Evolutionary conservation across 2,329 filamentous ascomycete species (phyloP), one percentile per base, ranked within the genome.

Genomic region (Camillea tinctor): DNA sequence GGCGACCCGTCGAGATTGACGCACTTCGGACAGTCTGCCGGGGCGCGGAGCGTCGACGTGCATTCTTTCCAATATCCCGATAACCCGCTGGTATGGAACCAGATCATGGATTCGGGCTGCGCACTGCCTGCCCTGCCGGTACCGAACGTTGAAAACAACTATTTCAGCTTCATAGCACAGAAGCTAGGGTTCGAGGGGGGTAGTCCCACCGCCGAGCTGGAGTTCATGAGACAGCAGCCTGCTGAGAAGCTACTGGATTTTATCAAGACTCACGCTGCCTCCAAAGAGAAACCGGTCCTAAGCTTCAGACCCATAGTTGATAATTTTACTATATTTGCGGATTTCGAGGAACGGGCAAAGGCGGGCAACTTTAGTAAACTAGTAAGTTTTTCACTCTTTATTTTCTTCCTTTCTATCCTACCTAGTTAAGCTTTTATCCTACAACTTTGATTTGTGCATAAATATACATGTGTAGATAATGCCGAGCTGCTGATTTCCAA

Each of bases 11-110:
- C 67, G 3, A 70, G 72, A 15, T 81, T 82, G 62, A 76, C 76
- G 3, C 71, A 81, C 6, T 78, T 77, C 65, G 81, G 81, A 17
- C 77, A 80, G 69, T 81, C 79, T 20, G 79, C 81, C 2, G 80
- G 81, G 8, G 68, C 72, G 11, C 69, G 76, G 2, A 69, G 71
- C 23, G 75, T 74, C 3, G 79, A 81, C 60, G 70, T 75, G 63
- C 74, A 79, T 59, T 72, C 75, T 60, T 80, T 77, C 61, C 78
- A 79, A 11, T 81, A 74, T 79, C 63, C 70, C 20, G 70, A 81
- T 4, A 74, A 82, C 57, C 79, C 80, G 3, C 79, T 82, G 49
- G 76, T 77, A 1, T 66, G 72, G 7, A 76, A 73, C 3, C 73
- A 77, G 49, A 77, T 78, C 58, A 64, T 79, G 55, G 74, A 80